A percentile compares a stretch with the other conserved stretches of the same genome.
These are phyloP conservation scores for Plasmopara muralis DNA, from an alignment of 352 stramenopile genomes.

Conservation along the genomic window DNA sequence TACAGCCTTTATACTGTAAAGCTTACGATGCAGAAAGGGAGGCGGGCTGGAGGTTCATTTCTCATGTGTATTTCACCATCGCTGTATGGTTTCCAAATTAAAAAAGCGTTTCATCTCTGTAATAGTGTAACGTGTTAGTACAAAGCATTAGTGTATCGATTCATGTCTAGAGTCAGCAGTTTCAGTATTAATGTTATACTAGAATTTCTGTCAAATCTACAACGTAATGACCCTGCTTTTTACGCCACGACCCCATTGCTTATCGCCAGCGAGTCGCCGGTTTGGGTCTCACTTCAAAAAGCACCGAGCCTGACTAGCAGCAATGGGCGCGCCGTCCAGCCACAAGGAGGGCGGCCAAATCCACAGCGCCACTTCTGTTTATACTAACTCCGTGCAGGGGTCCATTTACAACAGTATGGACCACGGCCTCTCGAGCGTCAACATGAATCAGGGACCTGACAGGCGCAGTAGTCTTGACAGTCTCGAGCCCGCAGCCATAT, in stretches of 20 bases:
- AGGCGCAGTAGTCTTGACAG: conserved; percentile 26
- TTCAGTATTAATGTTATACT: neutral
- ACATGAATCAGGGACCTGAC: conserved; percentile 21
- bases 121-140: too few relatives aligned
- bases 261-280: neutral
- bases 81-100: too few relatives aligned
- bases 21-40: too few relatives aligned
- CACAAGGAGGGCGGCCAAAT: conserved; percentile 26
- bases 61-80: too few relatives aligned
- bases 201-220: neutral
- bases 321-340: conserved; percentile 22
- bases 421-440: conserved; percentile 21
- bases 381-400: conserved; percentile 24
- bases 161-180: neutral
- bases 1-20: neutral
- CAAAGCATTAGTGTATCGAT: too few relatives aligned
- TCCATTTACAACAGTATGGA: conserved; percentile 23
- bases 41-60: too few relatives aligned
- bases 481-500: conserved; percentile 20
- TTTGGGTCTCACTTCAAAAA: conserved; percentile 24
- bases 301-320: conserved; percentile 5
- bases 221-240: conserved; percentile 3
- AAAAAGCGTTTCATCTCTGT: too few relatives aligned
- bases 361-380: conserved; percentile 22
- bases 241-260: neutral